A percentile compares a stretch with the other conserved stretches of the same genome.
Conservation (phyloP, 2,329 filamentous ascomycete genomes). For the Rhexocercosporidium sp. region DNA sequence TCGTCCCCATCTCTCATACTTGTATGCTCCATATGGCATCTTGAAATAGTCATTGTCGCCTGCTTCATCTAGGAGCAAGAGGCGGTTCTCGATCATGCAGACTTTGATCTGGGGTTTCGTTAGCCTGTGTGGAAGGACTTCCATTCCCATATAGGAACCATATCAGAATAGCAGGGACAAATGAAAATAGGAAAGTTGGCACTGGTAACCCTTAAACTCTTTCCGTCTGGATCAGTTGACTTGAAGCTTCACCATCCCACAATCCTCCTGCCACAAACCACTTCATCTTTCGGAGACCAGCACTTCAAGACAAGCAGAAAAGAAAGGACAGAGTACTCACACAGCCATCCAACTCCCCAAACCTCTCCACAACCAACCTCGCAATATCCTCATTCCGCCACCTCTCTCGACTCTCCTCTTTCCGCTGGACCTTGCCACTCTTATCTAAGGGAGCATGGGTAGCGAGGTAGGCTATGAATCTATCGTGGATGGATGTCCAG, state of each 20-base stretch:
- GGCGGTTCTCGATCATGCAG: slow-evolving; percentile 33
- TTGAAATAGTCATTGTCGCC: slow-evolving; percentile 38
- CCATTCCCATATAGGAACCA: not conserved
- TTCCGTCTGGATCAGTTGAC: no score
- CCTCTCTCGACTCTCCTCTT: slow-evolving; percentile 32
- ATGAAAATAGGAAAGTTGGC: not conserved
- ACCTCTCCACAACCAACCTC: slow-evolving; percentile 28
- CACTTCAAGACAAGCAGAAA: not conserved
- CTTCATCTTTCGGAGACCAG: no score
- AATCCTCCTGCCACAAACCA: no score
- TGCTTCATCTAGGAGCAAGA: slow-evolving; percentile 31
- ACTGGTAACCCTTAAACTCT: no score
- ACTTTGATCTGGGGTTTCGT: slow-evolving; percentile 23
- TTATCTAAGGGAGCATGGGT: slow-evolving; percentile 37
- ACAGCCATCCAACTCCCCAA: slow-evolving; percentile 25
- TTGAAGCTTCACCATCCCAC: no score
- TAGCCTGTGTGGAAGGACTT: not conserved
- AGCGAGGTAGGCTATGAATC: slow-evolving; percentile 38
- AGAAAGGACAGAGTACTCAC: slow-evolving; percentile 26
- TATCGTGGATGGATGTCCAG: slow-evolving; percentile 35
- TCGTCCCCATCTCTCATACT: slow-evolving; percentile 31
- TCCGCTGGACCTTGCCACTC: slow-evolving; percentile 25
- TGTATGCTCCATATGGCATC: slow-evolving; percentile 35
- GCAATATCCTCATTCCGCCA: slow-evolving; percentile 34
- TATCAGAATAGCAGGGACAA: not conserved